Percentiles rank a stretch among this genome's conserved stretches.
Conservation (phyloP, 768 basidiomycete species). For the Phylloporus sp. region DNA sequence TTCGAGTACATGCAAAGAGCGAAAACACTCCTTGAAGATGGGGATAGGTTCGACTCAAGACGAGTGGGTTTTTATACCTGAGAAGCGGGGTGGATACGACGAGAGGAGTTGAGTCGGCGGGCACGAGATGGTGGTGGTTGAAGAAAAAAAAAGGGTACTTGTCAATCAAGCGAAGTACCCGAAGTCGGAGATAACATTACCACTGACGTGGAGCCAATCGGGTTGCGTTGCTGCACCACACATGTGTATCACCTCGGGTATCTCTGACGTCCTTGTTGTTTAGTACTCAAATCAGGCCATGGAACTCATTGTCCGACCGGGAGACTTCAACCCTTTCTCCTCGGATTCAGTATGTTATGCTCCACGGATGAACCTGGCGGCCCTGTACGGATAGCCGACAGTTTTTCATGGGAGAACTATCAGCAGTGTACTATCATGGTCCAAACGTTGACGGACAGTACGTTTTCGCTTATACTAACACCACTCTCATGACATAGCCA, state of each 20-base stretch:
- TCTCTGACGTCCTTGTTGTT: not conserved
- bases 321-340: not conserved
- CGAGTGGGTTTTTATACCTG: constrained; percentile 24
- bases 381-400: not conserved
- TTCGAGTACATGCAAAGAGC: constrained; percentile 89
- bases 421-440: too few relatives aligned
- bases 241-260: not conserved
- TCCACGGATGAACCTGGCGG: not conserved
- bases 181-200: constrained; percentile 17
- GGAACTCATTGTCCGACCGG: not conserved
- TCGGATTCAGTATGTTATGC: not conserved
- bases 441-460: too few relatives aligned
- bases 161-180: constrained; percentile 6
- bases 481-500: too few relatives aligned
- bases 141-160: constrained; percentile 17
- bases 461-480: too few relatives aligned
- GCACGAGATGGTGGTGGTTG: constrained; percentile 10
- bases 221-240: not conserved
- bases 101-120: not conserved
- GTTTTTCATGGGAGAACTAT: too few relatives aligned
- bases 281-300: not conserved
- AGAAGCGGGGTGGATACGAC: constrained; percentile 16
- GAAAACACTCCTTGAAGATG: constrained; percentile 31
- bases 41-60: not conserved
- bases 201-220: not conserved